These are phyloP conservation scores for Nemania bipapillata DNA, from an alignment of 2,329 filamentous ascomycete genomes.

Conservation along the genomic window DNA sequence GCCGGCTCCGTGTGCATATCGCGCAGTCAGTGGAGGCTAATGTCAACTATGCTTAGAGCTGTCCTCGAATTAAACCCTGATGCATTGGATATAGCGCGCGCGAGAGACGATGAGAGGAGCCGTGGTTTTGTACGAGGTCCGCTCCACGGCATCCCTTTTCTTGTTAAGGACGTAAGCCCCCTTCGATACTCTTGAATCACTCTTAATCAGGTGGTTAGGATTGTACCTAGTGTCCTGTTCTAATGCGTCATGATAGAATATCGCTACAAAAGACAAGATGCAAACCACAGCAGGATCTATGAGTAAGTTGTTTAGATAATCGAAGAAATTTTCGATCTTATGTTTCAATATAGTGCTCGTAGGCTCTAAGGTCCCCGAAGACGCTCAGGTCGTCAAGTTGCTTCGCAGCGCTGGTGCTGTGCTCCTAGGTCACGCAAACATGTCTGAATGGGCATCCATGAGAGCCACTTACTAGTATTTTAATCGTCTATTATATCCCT, in stretches of 20 bases:
- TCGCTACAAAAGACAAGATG: slow-evolving; percentile 74
- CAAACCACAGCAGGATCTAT: slow-evolving; percentile 75
- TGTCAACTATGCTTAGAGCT: slow-evolving; percentile 54
- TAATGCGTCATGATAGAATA: slow-evolving; percentile 57
- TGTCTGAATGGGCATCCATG: slow-evolving; percentile 82
- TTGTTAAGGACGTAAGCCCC: slow-evolving; percentile 70
- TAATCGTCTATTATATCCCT: background rate
- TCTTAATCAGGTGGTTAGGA: background rate
- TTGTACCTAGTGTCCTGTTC: background rate
- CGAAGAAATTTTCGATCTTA: background rate
- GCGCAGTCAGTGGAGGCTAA: background rate
- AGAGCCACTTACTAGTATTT: slow-evolving; percentile 68
- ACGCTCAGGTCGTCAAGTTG: slow-evolving; percentile 70
- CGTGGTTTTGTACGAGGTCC: slow-evolving; percentile 68
- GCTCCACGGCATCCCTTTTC: slow-evolving; percentile 79
- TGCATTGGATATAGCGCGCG: slow-evolving; percentile 67
- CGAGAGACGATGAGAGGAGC: slow-evolving; percentile 69
- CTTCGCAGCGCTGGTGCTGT: slow-evolving; percentile 67
- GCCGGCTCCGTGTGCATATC: background rate
- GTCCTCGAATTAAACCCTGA: slow-evolving; percentile 77
- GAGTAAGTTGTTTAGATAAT: slow-evolving; percentile 6
- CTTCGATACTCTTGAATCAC: background rate
- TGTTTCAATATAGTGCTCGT: slow-evolving; percentile 67
- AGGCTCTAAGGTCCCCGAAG: slow-evolving; percentile 73
- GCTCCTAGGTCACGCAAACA: slow-evolving; percentile 74